These are phyloP conservation scores for Cytospora leucostoma DNA, from an alignment of 2,329 filamentous ascomycete species.

Conservation along the genomic window DNA sequence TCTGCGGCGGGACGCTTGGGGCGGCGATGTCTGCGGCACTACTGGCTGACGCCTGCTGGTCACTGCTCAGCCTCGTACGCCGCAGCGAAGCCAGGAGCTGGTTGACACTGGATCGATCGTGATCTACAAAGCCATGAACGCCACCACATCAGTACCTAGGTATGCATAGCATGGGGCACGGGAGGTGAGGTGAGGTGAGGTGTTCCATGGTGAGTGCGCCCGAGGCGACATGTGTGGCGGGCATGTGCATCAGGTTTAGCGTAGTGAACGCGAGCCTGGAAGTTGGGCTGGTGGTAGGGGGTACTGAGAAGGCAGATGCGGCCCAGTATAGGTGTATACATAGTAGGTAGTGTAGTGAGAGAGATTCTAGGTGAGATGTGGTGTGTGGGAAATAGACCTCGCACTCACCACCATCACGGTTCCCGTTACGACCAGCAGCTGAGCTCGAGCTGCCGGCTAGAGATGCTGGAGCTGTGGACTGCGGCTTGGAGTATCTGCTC, in stretches of 20 bases:
- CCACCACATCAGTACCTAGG: slow-evolving; percentile 16
- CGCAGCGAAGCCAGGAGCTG: slow-evolving; percentile 60
- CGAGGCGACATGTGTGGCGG: slow-evolving; percentile 1
- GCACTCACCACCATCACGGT: slow-evolving; percentile 23
- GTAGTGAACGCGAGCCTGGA: background rate
- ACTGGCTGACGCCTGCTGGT: slow-evolving; percentile 26
- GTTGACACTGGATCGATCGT: slow-evolving; percentile 54
- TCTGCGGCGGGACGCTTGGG: slow-evolving; percentile 60
- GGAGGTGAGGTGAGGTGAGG: background rate
- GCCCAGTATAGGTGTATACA: no score
- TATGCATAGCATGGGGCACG: background rate
- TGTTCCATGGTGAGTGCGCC: background rate
- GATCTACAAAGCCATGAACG: slow-evolving; percentile 32
- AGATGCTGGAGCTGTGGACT: slow-evolving; percentile 54
- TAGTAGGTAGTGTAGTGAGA: no score
- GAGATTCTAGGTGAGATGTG: background rate
- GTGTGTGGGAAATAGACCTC: background rate
- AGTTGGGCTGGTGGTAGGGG: background rate
- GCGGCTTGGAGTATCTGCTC: slow-evolving; percentile 59
- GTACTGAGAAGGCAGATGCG: background rate
- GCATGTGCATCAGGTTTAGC: slow-evolving; percentile 12
- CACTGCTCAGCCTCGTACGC: slow-evolving; percentile 42
- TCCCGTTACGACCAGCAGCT: background rate
- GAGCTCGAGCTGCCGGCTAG: slow-evolving; percentile 40
- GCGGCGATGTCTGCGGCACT: slow-evolving; percentile 29